Conservation (phyloP, 768 basidiomycete genomes). For the Suillus variegatus region DNA sequence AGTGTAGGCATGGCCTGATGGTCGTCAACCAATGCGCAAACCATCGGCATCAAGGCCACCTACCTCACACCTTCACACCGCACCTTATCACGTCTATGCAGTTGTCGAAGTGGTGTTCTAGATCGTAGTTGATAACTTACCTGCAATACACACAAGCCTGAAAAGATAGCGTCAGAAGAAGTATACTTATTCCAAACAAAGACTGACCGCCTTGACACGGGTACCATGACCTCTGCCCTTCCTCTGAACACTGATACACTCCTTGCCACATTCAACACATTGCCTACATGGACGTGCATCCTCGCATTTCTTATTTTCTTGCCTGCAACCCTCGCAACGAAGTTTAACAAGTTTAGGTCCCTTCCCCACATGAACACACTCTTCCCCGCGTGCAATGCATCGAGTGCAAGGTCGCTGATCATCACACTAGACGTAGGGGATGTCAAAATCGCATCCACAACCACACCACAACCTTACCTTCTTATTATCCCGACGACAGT, state of each 20-base stretch:
- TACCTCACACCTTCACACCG: slow-evolving; percentile 62
- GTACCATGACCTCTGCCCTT: slow-evolving; percentile 59
- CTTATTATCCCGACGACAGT: slow-evolving; percentile 65
- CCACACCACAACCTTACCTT: slow-evolving; percentile 41
- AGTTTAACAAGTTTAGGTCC: slow-evolving; percentile 59
- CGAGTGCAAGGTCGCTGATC: slow-evolving; percentile 63
- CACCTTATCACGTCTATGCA: slow-evolving; percentile 57
- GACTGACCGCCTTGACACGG: slow-evolving; percentile 59
- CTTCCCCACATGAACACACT: slow-evolving; percentile 57
- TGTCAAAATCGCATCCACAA: slow-evolving; percentile 1
- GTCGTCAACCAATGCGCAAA: slow-evolving; percentile 11
- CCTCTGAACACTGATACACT: slow-evolving; percentile 51
- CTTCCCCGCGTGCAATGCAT: slow-evolving; percentile 53
- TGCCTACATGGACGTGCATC: slow-evolving; percentile 56
- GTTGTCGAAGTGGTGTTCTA: slow-evolving; percentile 18
- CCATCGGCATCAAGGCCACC: slow-evolving; percentile 13
- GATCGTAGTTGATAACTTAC: slow-evolving; percentile 32
- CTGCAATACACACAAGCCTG: slow-evolving; percentile 66
- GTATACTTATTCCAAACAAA: slow-evolving; percentile 4
- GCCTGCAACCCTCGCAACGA: slow-evolving; percentile 60
- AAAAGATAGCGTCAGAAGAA: slow-evolving; percentile 15
- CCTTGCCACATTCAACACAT: slow-evolving; percentile 47
- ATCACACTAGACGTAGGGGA: slow-evolving; percentile 47
- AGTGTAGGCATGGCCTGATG: slow-evolving; percentile 50
- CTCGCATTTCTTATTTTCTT: slow-evolving; percentile 59